Percentiles rank a stretch among this genome's conserved stretches.
phyloP scores from a whole-genome alignment of 2,329 filamentous ascomycete genomes.

The Colletotrichum destructivum region DNA sequence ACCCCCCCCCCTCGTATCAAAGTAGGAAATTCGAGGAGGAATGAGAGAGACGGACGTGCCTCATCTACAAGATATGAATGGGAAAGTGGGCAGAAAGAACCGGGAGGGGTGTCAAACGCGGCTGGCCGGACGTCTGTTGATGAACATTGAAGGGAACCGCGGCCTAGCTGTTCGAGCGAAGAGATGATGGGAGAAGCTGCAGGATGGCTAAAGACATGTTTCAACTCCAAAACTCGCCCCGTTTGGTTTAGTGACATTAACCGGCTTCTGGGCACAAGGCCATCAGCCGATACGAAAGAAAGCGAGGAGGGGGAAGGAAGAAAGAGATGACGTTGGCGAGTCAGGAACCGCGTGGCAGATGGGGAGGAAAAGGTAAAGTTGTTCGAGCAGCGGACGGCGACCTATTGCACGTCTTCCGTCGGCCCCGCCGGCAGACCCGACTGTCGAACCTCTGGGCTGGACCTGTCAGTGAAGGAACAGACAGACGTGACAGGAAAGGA shows the following conservation, averaged over 20 bases:
- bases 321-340: slow-evolving; percentile 29
- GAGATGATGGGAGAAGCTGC: slow-evolving; percentile 1
- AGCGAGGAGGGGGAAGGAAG: neutral
- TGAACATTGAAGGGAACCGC: slow-evolving; percentile 9
- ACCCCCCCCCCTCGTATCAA: slow-evolving; percentile 8
- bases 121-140: slow-evolving; percentile 13
- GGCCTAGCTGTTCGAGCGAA: neutral
- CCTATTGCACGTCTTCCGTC: slow-evolving; percentile 15
- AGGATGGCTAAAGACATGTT: slow-evolving; percentile 23
- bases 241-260: slow-evolving; percentile 26
- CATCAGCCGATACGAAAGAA: neutral
- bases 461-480: slow-evolving; percentile 29
- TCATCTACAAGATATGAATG: slow-evolving; percentile 26
- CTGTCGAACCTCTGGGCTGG: slow-evolving; percentile 26
- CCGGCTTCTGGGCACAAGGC: slow-evolving; percentile 9
- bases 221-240: slow-evolving; percentile 41
- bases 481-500: neutral
- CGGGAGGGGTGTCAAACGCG: slow-evolving; percentile 30
- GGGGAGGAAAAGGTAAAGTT: neutral
- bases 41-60: slow-evolving; percentile 19
- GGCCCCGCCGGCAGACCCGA: slow-evolving; percentile 19
- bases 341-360: slow-evolving; percentile 9
- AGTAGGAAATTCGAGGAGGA: slow-evolving; percentile 26
- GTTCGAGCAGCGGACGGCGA: neutral
- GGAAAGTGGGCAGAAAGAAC: slow-evolving; percentile 11